Evolutionary conservation across 768 basidiomycete genomes (phyloP).

Genomic region (Daedaleopsis sinensis): DNA sequence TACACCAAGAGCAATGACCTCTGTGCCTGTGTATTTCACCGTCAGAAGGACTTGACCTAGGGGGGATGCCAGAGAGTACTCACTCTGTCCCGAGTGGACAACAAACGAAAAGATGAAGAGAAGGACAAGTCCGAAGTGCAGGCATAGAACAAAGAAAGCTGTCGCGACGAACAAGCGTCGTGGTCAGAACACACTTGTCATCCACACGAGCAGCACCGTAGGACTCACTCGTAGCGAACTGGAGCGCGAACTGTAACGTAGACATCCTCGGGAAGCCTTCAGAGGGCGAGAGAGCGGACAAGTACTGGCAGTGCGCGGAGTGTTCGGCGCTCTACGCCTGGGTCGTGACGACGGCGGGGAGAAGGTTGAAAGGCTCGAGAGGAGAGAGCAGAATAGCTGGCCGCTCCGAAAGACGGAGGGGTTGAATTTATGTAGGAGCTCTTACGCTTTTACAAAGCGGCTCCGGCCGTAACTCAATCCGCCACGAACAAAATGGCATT

Average conservation of each 20-base stretch:
- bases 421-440: not conserved
- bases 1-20: constrained; percentile 14
- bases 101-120: constrained; percentile 12
- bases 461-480: not conserved
- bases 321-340: constrained; percentile 13
- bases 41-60: not conserved
- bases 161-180: not conserved
- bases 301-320: not conserved
- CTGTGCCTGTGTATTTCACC: not conserved
- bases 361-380: not conserved
- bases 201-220: too few species aligned
- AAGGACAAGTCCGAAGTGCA: constrained; percentile 11
- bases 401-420: not conserved
- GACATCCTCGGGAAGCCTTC: constrained; percentile 7
- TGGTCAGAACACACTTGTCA: not conserved
- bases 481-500: not conserved
- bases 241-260: constrained; percentile 14
- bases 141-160: constrained; percentile 12
- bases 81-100: constrained; percentile 9
- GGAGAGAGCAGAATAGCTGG: not conserved
- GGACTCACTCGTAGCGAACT: constrained; percentile 15
- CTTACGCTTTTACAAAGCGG: not conserved
- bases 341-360: not conserved
- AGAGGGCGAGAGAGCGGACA: not conserved
- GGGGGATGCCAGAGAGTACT: not conserved